Percentiles rank a stretch among this genome's conserved stretches.
Evolutionary conservation across 805 yeast genomes (phyloP).

Genomic region (Wickerhamomyces canadensis): DNA sequence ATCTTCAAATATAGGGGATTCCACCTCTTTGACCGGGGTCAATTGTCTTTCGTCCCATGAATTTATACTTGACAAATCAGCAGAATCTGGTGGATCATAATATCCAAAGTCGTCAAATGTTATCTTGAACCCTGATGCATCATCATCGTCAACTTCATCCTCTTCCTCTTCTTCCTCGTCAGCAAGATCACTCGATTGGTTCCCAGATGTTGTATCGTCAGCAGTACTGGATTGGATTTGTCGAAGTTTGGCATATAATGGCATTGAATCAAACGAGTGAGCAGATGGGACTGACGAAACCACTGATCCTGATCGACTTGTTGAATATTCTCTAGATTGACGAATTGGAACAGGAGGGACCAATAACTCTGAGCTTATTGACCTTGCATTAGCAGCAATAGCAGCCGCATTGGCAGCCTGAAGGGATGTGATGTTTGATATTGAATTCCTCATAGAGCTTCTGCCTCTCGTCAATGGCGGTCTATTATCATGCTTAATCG

Average conservation of each 20-base stretch:
- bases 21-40: neutral
- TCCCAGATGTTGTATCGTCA: no score
- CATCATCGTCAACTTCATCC: neutral
- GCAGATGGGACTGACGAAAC: constrained; percentile 14
- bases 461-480: neutral
- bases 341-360: constrained; percentile 4
- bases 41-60: neutral
- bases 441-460: neutral
- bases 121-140: constrained; percentile 4
- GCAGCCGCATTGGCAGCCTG: constrained; percentile 7
- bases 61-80: neutral
- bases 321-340: constrained; percentile 4
- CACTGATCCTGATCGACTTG: constrained; percentile 6
- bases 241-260: constrained; percentile 11
- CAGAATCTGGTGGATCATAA: constrained; percentile 1
- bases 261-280: constrained; percentile 15
- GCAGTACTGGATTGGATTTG: neutral
- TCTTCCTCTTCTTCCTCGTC: neutral
- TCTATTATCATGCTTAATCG: neutral
- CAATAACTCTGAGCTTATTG: constrained; percentile 1
- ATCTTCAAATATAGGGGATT: neutral
- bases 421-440: neutral
- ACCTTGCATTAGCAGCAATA: constrained; percentile 5
- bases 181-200: neutral
- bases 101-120: constrained; percentile 5